phyloP scores from a whole-genome alignment of 225 moss, liverwort and hornwort species.

The Pleurozium schreberi region DNA sequence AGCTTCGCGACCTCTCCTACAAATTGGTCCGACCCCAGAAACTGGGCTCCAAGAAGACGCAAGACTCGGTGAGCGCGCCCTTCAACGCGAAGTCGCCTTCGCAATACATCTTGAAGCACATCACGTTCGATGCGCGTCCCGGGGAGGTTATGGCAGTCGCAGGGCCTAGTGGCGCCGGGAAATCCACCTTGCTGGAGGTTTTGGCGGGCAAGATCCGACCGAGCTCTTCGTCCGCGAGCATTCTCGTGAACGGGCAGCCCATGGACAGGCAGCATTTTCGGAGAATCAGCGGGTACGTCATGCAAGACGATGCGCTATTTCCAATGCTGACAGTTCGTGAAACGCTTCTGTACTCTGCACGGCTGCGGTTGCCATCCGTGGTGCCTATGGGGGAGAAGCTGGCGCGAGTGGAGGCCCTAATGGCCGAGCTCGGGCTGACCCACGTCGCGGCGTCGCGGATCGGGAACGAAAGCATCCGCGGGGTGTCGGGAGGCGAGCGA shows the following conservation, averaged over 20 bases:
- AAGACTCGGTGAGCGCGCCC: not conserved
- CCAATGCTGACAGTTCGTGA: slow-evolving; percentile 57
- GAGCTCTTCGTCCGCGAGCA: slow-evolving; percentile 25
- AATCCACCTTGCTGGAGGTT: slow-evolving; percentile 47
- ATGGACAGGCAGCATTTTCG: slow-evolving; percentile 47
- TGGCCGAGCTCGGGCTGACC: slow-evolving; percentile 48
- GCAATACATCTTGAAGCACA: slow-evolving; percentile 35
- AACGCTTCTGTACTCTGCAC: slow-evolving; percentile 48
- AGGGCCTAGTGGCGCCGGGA: slow-evolving; percentile 55
- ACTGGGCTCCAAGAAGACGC: not conserved
- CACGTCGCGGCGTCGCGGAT: slow-evolving; percentile 39
- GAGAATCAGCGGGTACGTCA: slow-evolving; percentile 55
- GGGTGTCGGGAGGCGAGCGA: slow-evolving; percentile 55
- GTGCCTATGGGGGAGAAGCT: slow-evolving; percentile 39
- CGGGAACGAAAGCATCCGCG: slow-evolving; percentile 46
- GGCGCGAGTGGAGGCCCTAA: slow-evolving; percentile 35
- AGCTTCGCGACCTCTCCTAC: slow-evolving; percentile 27
- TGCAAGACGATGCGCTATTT: slow-evolving; percentile 66
- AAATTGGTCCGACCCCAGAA: slow-evolving; percentile 9
- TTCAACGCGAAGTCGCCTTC: not conserved
- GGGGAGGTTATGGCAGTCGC: slow-evolving; percentile 49
- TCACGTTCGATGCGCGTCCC: slow-evolving; percentile 27
- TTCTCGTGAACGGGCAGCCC: slow-evolving; percentile 49
- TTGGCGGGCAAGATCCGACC: slow-evolving; percentile 43
- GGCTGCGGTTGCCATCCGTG: slow-evolving; percentile 26